phyloP scores from a whole-genome alignment of 805 yeast genomes.

The Metschnikowia gruessii region DNA sequence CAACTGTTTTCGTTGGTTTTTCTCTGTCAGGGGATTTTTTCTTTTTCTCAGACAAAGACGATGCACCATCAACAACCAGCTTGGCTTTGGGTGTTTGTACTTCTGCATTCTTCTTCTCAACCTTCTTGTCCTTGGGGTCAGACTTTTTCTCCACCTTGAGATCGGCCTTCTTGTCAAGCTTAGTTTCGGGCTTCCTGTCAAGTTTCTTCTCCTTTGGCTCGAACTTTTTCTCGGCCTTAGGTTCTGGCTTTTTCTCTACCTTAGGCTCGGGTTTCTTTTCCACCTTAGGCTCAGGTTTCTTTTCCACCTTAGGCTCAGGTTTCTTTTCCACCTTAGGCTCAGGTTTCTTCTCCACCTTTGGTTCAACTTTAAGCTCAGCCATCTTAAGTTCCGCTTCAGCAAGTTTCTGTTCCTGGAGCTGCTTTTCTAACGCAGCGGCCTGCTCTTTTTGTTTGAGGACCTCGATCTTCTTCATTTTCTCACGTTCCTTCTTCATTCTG shows the following conservation, averaged over 20 bases:
- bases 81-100: not conserved
- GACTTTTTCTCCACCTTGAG: not conserved
- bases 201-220: too few relatives aligned
- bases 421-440: conserved; percentile 8
- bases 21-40: not conserved
- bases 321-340: too few relatives aligned
- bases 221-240: too few relatives aligned
- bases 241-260: too few relatives aligned
- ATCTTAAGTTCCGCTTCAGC: not conserved
- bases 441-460: conserved; percentile 23
- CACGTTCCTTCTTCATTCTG: conserved; percentile 44
- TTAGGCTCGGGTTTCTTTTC: too few relatives aligned
- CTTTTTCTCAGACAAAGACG: not conserved
- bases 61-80: not conserved
- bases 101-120: not conserved
- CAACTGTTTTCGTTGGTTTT: not conserved
- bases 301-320: too few relatives aligned
- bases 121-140: not conserved
- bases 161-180: too few relatives aligned
- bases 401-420: not conserved
- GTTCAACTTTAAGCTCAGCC: too few relatives aligned
- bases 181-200: too few relatives aligned
- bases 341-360: too few relatives aligned
- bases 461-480: conserved; percentile 44
- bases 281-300: too few relatives aligned